Evolutionary conservation across 2,329 filamentous ascomycete species (phyloP).

Genomic region (Zasmidium citrigriseum): DNA sequence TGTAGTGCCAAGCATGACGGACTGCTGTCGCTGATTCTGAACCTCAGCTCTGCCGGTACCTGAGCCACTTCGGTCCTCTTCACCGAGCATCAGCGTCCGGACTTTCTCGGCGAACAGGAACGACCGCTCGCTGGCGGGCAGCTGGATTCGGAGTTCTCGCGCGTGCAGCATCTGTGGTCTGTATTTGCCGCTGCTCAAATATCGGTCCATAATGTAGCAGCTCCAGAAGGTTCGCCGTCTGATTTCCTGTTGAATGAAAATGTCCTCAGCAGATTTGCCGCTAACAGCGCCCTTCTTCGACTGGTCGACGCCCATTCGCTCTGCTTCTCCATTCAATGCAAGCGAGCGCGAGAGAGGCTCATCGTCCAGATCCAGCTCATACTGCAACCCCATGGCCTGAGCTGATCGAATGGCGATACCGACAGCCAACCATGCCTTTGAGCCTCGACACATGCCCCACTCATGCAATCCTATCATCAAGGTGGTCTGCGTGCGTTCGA

Average conservation of each 20-base stretch:
- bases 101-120: slow-evolving; percentile 65
- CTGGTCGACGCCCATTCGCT: slow-evolving; percentile 38
- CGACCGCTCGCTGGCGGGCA: slow-evolving; percentile 67
- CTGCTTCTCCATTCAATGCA: slow-evolving; percentile 39
- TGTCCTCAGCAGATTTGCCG: slow-evolving; percentile 33
- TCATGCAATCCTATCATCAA: slow-evolving; percentile 73
- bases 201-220: slow-evolving; percentile 71
- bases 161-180: slow-evolving; percentile 61
- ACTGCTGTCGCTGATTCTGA: slow-evolving; percentile 51
- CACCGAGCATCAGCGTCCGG: slow-evolving; percentile 51
- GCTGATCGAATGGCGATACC: slow-evolving; percentile 62
- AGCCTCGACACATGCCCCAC: slow-evolving; percentile 65
- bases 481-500: slow-evolving; percentile 67
- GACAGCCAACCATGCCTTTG: slow-evolving; percentile 67
- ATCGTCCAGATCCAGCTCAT: slow-evolving; percentile 51
- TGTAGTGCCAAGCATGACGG: slow-evolving; percentile 30
- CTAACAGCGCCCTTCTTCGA: slow-evolving; percentile 30
- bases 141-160: slow-evolving; percentile 63
- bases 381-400: slow-evolving; percentile 62
- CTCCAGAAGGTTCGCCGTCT: slow-evolving; percentile 72
- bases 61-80: slow-evolving; percentile 41
- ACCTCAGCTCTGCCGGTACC: slow-evolving; percentile 40
- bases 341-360: slow-evolving; percentile 39
- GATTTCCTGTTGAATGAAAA: slow-evolving; percentile 63
- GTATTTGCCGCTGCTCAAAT: slow-evolving; percentile 65